These are phyloP conservation scores for Rhodotorula sp. DNA, from an alignment of 1,284 basidiomycete genomes.

Conservation along the genomic window DNA sequence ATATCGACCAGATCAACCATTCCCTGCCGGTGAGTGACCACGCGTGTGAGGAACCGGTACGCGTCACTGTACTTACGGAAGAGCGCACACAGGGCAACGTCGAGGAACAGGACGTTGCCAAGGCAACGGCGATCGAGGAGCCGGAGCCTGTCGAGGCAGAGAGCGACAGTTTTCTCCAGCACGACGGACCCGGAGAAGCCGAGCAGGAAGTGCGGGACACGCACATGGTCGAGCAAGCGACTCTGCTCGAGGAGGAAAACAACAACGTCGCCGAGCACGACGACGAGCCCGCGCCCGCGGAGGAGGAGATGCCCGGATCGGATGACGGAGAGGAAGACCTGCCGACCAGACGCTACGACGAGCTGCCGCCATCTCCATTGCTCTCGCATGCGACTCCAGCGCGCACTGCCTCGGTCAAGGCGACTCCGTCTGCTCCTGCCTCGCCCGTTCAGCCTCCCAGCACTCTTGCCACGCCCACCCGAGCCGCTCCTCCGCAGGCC, in stretches of 20 bases:
- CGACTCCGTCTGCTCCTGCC: neutral
- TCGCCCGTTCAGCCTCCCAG: neutral
- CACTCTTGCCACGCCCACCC: neutral
- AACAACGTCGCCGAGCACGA: neutral
- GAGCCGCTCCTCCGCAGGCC: neutral
- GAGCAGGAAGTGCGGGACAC: neutral
- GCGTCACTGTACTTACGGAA: too few species aligned
- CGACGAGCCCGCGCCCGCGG: neutral
- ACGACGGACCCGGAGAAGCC: too few species aligned
- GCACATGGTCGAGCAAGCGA: neutral
- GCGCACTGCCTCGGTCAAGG: too few species aligned
- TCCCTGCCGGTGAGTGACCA: too few species aligned
- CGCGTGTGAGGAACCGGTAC: too few species aligned
- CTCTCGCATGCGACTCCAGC: neutral
- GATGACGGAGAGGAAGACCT: neutral
- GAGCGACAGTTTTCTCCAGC: too few species aligned
- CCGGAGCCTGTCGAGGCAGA: too few species aligned
- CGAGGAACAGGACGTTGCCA: too few species aligned
- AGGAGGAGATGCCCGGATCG: too few species aligned
- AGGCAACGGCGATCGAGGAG: too few species aligned
- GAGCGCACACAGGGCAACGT: too few species aligned
- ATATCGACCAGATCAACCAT: too few species aligned
- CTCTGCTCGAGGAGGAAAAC: neutral
- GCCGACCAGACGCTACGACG: neutral
- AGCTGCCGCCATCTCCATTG: neutral